These are phyloP conservation scores for Teratosphaeriaceae sp. DNA, from an alignment of 2,329 filamentous ascomycete species.

Conservation along the genomic window DNA sequence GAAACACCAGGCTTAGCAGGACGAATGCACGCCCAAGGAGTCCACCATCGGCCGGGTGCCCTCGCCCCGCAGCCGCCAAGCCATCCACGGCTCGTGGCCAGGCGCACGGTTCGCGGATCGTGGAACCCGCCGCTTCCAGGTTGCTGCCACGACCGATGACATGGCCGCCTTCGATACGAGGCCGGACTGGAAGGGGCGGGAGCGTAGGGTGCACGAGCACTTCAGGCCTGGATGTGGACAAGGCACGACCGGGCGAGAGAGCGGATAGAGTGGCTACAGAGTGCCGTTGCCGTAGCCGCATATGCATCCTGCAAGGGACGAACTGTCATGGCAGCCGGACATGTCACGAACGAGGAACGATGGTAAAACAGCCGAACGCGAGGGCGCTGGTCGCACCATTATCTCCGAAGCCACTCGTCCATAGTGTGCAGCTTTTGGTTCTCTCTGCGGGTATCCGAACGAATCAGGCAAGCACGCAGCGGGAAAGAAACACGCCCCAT, in stretches of 20 bases:
- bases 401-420: too few species aligned
- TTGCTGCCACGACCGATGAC: neutral
- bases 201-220: neutral
- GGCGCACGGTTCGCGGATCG: neutral
- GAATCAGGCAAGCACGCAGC: neutral
- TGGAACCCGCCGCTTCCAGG: neutral
- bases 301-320: neutral
- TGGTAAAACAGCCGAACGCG: neutral
- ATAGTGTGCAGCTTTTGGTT: slow-evolving; percentile 1
- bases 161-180: neutral
- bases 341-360: neutral
- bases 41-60: too few species aligned
- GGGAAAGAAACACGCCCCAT: neutral
- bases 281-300: slow-evolving; percentile 1
- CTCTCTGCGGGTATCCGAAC: neutral
- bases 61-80: too few species aligned
- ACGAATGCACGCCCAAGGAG: too few species aligned
- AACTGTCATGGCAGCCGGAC: neutral
- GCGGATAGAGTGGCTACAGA: neutral
- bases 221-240: neutral
- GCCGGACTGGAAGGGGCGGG: neutral
- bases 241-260: neutral
- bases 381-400: neutral
- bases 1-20: neutral
- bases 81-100: too few species aligned